Base-by-base conservation (phyloP, 2,329 filamentous ascomycete genomes). In the Rosellinia necatrix region DNA sequence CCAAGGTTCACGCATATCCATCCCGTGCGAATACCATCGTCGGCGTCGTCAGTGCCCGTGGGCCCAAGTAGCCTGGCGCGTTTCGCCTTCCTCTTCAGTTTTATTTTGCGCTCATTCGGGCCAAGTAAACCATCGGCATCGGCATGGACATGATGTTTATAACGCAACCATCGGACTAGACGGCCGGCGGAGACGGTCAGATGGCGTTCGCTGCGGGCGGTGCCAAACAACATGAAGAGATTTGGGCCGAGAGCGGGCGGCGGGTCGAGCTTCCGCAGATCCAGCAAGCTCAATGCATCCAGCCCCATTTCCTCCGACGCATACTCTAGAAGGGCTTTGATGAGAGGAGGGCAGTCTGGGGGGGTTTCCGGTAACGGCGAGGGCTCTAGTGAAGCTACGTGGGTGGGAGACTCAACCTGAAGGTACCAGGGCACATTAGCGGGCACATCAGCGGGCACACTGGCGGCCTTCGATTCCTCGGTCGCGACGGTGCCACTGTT, bases 1-100 rank as follows among this genome's bases (percentile, higher is more conserved):
- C 90, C 91, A 8, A 94, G 82, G 70, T 96, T 96, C 58, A 97
- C 90, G 73, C 94, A 99, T 17, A 99, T 89, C 94, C 94, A 99
- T 8, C 92, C 92, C 1, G 93, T 97, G 10, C 89, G 87, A 49
- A 96, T 90, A 2, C 92, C 93, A 68, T 97, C 91, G 65, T 96
- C 92, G 1, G 81, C 76, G 43, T 81, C 82, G 12, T 81, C 80
- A 9, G 84, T 83, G 5, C 84, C 78, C 42, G 82, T 83, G 56
- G 83, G 89, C 12, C 90, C 91, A 64, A 96, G 77, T 58, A 97
- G 78, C 71, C 91, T 91, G 27, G 91, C 89, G 65, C 89, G 87
- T 71, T 91, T 90, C 6, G 89, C 86, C 71, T 92, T 88, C 37
- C 94, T 81, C 30, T 88, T 81, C 60, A 97, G 75, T 71, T 93